Percentiles rank a stretch among this genome's conserved stretches.
phyloP scores from a whole-genome alignment of 1,284 basidiomycete species.

The Cryptococcus sp. region DNA sequence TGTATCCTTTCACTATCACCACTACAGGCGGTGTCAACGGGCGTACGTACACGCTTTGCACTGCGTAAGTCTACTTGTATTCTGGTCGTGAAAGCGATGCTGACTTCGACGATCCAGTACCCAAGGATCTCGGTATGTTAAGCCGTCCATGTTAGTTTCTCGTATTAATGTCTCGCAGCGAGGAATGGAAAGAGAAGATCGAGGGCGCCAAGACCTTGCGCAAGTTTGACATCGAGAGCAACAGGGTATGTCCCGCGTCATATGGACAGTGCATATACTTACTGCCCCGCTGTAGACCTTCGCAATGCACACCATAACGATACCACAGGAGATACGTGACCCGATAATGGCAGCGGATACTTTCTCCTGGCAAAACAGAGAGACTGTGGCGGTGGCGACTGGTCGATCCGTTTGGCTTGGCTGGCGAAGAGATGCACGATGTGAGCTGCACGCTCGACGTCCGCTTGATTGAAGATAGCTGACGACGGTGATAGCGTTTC shows the following conservation, averaged over 20 bases:
- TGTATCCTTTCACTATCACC: constrained; percentile 41
- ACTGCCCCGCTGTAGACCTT: constrained; percentile 22
- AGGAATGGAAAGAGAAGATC: constrained; percentile 40
- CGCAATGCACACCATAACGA: constrained; percentile 29
- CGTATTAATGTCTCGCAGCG: constrained; percentile 11
- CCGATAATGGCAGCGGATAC: constrained; percentile 31
- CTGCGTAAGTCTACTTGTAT: constrained; percentile 18
- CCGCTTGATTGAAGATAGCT: not conserved
- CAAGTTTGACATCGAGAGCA: constrained; percentile 38
- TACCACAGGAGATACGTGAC: constrained; percentile 22
- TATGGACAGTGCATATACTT: not conserved
- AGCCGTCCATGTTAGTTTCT: too few species aligned
- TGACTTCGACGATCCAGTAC: constrained; percentile 11
- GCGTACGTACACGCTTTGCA: constrained; percentile 37
- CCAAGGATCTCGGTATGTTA: constrained; percentile 22
- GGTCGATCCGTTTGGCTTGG: constrained; percentile 33
- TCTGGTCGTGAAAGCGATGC: not conserved
- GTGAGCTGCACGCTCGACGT: not conserved
- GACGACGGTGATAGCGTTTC: constrained; percentile 26
- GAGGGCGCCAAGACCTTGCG: constrained; percentile 36
- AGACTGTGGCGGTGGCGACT: constrained; percentile 33
- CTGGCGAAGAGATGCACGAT: constrained; percentile 32
- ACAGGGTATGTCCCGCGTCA: constrained; percentile 29
- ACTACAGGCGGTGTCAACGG: constrained; percentile 20
- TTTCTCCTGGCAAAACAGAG: constrained; percentile 34